A percentile compares a stretch with the other conserved stretches of the same genome.
phyloP scores from a whole-genome alignment of 768 basidiomycete genomes.

The Rubroboletus satanas region DNA sequence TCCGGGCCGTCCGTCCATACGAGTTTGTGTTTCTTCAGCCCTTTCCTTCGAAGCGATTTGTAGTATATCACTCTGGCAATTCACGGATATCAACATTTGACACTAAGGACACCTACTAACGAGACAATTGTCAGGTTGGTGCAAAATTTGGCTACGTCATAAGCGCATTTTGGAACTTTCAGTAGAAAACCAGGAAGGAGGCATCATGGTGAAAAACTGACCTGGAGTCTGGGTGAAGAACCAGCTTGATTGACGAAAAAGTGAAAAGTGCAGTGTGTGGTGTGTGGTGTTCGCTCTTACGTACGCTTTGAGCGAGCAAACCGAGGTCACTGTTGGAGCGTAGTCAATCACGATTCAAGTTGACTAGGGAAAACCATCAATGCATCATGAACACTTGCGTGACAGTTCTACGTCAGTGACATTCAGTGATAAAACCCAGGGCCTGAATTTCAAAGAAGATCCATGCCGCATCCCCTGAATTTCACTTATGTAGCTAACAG shows the following conservation, averaged over 20 bases:
- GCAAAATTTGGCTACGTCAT: neutral
- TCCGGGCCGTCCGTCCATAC: neutral
- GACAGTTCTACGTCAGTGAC: too few species aligned
- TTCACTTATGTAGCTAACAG: too few species aligned
- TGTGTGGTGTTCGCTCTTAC: too few species aligned
- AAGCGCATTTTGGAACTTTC: neutral
- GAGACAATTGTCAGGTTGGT: neutral
- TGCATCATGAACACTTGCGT: neutral
- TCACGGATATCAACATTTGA: neutral
- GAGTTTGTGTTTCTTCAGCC: neutral
- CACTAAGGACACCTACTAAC: neutral
- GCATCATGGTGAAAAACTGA: too few species aligned
- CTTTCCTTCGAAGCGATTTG: neutral
- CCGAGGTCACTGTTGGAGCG: neutral
- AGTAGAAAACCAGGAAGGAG: neutral
- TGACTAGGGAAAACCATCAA: neutral
- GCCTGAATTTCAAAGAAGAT: too few species aligned
- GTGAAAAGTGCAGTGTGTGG: neutral
- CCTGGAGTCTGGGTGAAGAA: neutral
- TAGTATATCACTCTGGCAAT: conserved; percentile 4
- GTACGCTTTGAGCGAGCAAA: neutral
- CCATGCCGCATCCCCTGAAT: too few species aligned
- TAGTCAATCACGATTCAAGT: neutral
- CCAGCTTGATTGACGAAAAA: neutral
- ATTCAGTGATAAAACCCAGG: too few species aligned